Base-by-base conservation (phyloP, 2,329 filamentous ascomycete genomes). In the Fusarium sublunatum region DNA sequence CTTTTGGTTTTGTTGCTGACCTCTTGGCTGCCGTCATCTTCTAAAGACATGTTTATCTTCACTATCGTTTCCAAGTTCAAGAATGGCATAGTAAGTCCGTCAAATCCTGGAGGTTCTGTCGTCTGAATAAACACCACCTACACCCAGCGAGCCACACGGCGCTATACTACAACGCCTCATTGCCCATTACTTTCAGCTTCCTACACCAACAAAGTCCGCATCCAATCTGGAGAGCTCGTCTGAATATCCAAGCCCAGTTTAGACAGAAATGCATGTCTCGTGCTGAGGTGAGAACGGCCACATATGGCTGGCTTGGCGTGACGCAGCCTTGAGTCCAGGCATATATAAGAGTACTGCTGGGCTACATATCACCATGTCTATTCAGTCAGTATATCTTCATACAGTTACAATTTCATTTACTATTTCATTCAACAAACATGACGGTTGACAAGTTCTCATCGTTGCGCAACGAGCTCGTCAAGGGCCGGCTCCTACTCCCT, bases 401-500 rank as follows among this genome's bases (percentile, higher is more conserved):
- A 7, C 6, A 44, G n/a, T 47, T n/a, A 35, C 13, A 8, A 22
- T 15, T 12, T 9, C 3, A 19, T 19, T 19, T 7, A 15, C 15
- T 36, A 8, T 31, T 15, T n/a, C 8, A 52, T 26, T 15, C 6
- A 25, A 36, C 7, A 31, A 55, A 36, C 7, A 70, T 70, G 68
- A 25, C 64, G 12, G 45, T 46, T 19, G 44, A 42, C 24, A 66
- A 57, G 28, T 69, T 68, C 48, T 49, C 51, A 7, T 36, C 58
- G 6, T 45, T 72, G 22, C 68, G 65, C 34, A 45, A 59, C 19
- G 39, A 63, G 25, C 38, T 72, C 12, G 54, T 46, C 29, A 54
- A 60, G 47, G 73, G 76, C 49, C 63, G 64, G 12, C 59, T 78
- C 25, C 64, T 77, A 13, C 63, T 74, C 3, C 74, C 76, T 11